phyloP scores from a whole-genome alignment of 495 filamentous ascomycete genomes.

The Hypomontagnella monticulosa region DNA sequence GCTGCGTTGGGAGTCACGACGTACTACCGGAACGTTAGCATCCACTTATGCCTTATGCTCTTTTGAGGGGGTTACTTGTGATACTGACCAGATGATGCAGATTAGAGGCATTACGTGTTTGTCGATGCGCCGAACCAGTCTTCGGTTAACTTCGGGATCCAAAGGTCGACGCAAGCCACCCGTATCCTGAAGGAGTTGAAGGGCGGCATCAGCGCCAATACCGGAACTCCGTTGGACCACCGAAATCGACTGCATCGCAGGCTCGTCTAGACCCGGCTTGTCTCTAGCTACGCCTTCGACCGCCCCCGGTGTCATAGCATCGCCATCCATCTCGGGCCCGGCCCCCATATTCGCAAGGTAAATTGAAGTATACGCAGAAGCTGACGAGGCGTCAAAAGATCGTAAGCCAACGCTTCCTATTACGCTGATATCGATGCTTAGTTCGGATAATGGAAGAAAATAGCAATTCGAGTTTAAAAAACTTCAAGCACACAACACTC shows the following conservation, averaged over 20 bases:
- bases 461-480: neutral
- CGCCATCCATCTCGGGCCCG: constrained; percentile 13
- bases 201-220: constrained; percentile 29
- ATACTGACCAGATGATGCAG: constrained; percentile 60
- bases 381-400: neutral
- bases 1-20: neutral
- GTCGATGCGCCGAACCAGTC: constrained; percentile 67
- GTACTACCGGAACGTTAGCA: constrained; percentile 10
- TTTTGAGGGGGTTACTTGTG: neutral
- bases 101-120: constrained; percentile 69
- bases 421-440: neutral
- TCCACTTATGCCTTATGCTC: neutral
- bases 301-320: constrained; percentile 1
- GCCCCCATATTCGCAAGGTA: constrained; percentile 8
- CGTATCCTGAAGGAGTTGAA: constrained; percentile 32
- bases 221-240: neutral
- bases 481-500: neutral
- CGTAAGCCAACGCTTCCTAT: neutral
- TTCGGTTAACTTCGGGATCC: constrained; percentile 51
- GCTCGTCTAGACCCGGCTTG: constrained; percentile 8
- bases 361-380: neutral
- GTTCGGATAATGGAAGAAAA: neutral
- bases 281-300: neutral
- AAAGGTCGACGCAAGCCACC: constrained; percentile 27
- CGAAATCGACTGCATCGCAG: neutral